Evolutionary conservation across 768 basidiomycete species (phyloP).

Genomic region (Suillus hirtellus): DNA sequence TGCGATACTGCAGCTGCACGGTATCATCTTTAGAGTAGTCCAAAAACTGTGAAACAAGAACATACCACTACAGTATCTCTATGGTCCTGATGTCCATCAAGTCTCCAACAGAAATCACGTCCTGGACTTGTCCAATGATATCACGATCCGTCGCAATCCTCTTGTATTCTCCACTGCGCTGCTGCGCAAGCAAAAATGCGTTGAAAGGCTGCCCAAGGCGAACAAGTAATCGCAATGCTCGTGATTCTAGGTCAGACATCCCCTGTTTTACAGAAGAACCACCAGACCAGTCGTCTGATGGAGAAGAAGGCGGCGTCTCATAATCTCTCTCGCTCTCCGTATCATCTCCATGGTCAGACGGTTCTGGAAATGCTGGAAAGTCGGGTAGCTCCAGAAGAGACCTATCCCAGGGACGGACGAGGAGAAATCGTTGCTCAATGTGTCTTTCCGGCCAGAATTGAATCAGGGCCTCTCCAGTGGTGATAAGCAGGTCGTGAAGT

Average conservation of each 20-base stretch:
- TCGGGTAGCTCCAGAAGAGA: background rate
- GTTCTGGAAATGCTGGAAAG: background rate
- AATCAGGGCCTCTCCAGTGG: no score
- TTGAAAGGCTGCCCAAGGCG: background rate
- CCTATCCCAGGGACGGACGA: background rate
- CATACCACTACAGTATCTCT: background rate
- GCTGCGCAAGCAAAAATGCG: background rate
- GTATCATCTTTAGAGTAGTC: no score
- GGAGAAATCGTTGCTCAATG: background rate
- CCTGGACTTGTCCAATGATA: background rate
- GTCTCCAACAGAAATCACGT: background rate
- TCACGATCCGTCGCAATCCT: background rate
- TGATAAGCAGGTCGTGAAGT: no score
- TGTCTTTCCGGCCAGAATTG: background rate
- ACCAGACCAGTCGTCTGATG: background rate
- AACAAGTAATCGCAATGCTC: background rate
- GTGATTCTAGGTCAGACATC: background rate
- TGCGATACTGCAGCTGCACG: no score
- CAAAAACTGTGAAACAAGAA: no score
- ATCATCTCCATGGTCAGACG: background rate
- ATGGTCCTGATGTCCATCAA: background rate
- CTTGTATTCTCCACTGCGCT: background rate
- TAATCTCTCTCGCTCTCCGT: background rate
- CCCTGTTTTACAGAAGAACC: background rate
- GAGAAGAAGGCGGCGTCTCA: background rate